Base-by-base conservation (phyloP, 2,329 filamentous ascomycete genomes). In the Atkinsonella hypoxylon region DNA sequence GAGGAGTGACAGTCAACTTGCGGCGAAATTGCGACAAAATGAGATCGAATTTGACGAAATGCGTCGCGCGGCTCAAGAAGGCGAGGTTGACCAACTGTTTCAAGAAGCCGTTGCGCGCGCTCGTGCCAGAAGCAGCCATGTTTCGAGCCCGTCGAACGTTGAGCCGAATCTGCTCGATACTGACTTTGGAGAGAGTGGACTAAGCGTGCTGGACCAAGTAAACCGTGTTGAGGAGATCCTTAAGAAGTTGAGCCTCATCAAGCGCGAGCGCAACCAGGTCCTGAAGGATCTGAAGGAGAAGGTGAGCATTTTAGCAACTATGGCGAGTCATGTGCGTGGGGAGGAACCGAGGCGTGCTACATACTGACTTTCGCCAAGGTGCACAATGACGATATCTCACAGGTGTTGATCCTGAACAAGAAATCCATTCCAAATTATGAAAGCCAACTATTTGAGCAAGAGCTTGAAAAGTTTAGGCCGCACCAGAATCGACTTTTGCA, bases 251-350 rank as follows among this genome's bases (percentile, higher is more conserved):
- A 94, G 90, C 59, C 74, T 95, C 38, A 83, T 98, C 59, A 97
- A 97, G 72, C 79, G 88, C 53, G 94, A 98, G 67, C 77, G 93
- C 53, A 83, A 85, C 53, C 90, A 96, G 68, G 88, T 96, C 40
- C 70, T 98, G 56, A 97, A 96, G 66, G 93, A 98, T 67, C 74
- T 98, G 58, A 98, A 98, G 67, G 90, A 97, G 57, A 97, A 95
- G 83, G 93, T 94, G 67, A 60, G 75, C 13, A 32, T 17, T 7
- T n/a, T 15, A 11, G 34, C 26, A 26, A 8, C 4, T 8, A 26
- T 26, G 26, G 26, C 26, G 26, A 7, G 26, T 26, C 26, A 26
- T 26, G 8, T 26, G 5, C 7, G 7, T 26, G 26, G 26, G 26
- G 26, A 26, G 26, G 26, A 26, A 7, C 26, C 7, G 26, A 26